Evolutionary conservation across 2,329 filamentous ascomycete genomes (phyloP).

Genomic region (Ilyonectria destructans): DNA sequence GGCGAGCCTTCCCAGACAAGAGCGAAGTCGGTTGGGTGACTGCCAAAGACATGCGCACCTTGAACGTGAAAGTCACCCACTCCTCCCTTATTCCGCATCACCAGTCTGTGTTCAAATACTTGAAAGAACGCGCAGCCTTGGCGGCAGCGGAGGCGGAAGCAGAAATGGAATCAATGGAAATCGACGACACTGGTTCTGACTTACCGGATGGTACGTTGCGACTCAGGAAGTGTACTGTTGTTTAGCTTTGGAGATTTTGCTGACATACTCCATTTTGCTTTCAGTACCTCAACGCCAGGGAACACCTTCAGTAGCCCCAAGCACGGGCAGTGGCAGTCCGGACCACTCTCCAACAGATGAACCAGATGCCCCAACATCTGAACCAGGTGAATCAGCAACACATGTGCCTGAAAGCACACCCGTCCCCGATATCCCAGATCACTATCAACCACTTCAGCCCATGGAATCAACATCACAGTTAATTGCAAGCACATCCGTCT

Average conservation of each 20-base stretch:
- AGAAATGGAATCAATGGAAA: neutral
- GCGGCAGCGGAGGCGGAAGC: neutral
- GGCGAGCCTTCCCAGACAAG: neutral
- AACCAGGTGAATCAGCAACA: neutral
- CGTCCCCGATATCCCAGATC: neutral
- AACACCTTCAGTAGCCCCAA: neutral
- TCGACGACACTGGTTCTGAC: neutral
- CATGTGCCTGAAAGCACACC: neutral
- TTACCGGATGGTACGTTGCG: neutral
- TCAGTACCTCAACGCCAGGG: neutral
- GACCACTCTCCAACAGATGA: neutral
- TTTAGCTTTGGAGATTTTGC: neutral
- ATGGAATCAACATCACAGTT: neutral
- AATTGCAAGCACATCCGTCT: neutral
- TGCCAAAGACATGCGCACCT: neutral
- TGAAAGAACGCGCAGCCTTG: neutral
- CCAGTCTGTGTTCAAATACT: neutral
- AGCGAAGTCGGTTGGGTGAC: conserved; percentile 8
- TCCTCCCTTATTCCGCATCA: neutral
- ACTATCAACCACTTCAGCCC: no score
- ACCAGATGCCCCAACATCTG: neutral
- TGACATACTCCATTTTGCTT: neutral
- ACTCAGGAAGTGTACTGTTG: neutral
- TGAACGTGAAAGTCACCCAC: neutral
- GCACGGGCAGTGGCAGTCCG: neutral